Evolutionary conservation across 768 basidiomycete genomes (phyloP), one percentile per base, ranked within the genome.

Genomic region (Gautieria morchelliformis): DNA sequence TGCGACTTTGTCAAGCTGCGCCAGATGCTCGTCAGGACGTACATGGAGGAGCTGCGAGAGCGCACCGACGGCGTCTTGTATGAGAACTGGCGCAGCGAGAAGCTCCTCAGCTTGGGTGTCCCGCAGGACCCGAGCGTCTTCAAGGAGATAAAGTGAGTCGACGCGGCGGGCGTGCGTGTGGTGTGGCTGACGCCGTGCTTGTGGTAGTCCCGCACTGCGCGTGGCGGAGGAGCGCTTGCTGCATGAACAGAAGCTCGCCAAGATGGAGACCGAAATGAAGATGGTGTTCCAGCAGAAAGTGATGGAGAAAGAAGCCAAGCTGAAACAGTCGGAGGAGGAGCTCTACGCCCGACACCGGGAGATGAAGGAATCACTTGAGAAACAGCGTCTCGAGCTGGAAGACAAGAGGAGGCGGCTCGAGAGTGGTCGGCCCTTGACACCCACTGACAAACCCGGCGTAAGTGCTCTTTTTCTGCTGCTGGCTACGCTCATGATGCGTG

Each of bases 191-290:
- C 33, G 37, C 39, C 37, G 32, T 52, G 17, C 30, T 44, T 49
- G 47, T 54, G 58, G 2, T 64, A 98, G 95, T 74, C 96, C 96
- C 61, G 94, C 94, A 50, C 90, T 89, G 59, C 88, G 93, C 72
- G 82, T 92, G 75, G 93, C 94, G 62, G 96, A 99, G 69, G 96
- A 99, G 69, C 89, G 96, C 57, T 78, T 91, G 53, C 72, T 97
- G 67, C 95, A 99, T 74, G 95, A 99, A 74, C 89, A 90, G 63
- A 98, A 98, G 72, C 83, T 99, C 55, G 83, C 91, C 56, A 99
- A 99, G 84, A 97, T 97, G 87, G 96, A 99, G 75, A 89, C 93
- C 56, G 96, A 98, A 79, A 99, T 99, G 96, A 98, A 97, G 84
- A 93, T 95, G 91, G 96, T 99, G 65, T 99, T 99, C 93, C 93